phyloP scores from a whole-genome alignment of 306 rosid genomes.

The Rubus parviflorus region DNA sequence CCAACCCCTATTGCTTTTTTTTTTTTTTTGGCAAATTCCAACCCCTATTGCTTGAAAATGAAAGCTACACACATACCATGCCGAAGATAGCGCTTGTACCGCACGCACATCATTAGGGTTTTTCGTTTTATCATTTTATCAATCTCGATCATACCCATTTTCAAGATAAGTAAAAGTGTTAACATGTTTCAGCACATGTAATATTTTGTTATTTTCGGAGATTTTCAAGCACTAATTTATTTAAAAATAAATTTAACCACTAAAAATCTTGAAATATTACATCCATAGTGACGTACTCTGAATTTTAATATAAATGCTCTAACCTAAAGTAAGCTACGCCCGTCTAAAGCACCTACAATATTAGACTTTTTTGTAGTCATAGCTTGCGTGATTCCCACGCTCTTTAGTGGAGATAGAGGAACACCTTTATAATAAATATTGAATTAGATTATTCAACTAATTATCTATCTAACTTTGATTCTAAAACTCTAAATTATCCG shows the following conservation, averaged over 20 bases:
- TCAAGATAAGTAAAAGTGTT: not conserved
- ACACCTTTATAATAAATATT: conserved; percentile 14
- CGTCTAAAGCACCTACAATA: no score
- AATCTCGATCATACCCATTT: not conserved
- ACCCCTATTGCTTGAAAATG: conserved; percentile 30
- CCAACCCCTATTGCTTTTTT: conserved; percentile 37
- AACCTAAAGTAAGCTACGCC: no score
- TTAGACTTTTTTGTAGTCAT: not conserved
- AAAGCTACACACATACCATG: not conserved
- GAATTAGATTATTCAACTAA: not conserved
- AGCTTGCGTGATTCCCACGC: conserved; percentile 34
- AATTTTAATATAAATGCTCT: no score
- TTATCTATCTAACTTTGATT: conserved; percentile 14
- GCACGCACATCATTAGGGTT: not conserved
- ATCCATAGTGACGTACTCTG: no score
- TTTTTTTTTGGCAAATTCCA: no score
- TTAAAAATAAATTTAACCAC: no score
- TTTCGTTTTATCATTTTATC: not conserved
- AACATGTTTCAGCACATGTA: no score
- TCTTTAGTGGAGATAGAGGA: conserved; percentile 6
- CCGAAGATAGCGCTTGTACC: not conserved
- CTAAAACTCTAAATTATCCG: conserved; percentile 22
- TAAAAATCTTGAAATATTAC: no score
- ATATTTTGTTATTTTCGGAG: no score
- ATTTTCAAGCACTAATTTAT: no score